Percentiles rank a stretch among this genome's conserved stretches.
Conservation (phyloP, 2,329 filamentous ascomycete genomes). For the Microcera coccophila region DNA sequence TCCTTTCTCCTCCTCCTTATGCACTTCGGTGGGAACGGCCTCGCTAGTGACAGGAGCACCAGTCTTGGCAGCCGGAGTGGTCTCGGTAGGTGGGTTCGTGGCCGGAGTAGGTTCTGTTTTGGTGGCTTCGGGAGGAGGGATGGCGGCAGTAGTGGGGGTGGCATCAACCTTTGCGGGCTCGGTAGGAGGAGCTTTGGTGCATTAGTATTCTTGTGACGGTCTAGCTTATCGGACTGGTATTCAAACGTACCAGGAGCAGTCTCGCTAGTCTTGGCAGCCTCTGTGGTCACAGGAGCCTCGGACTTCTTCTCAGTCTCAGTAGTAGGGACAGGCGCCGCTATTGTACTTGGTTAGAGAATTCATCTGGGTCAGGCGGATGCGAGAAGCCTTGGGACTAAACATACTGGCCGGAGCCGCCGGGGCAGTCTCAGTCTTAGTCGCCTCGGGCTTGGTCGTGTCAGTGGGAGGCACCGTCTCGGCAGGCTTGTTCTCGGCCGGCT, state of each 20-base stretch:
- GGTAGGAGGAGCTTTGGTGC: slow-evolving; percentile 21
- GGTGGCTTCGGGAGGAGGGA: slow-evolving; percentile 10
- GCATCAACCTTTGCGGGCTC: slow-evolving; percentile 28
- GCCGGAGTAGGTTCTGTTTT: slow-evolving; percentile 19
- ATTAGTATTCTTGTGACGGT: slow-evolving; percentile 4
- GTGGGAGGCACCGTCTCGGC: slow-evolving; percentile 22
- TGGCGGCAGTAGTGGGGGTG: slow-evolving; percentile 14
- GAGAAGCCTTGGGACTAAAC: slow-evolving; percentile 15
- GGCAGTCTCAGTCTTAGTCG: slow-evolving; percentile 35
- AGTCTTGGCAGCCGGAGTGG: slow-evolving; percentile 22
- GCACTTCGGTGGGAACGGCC: slow-evolving; percentile 21
- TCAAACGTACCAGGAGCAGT: slow-evolving; percentile 19
- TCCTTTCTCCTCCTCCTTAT: slow-evolving; percentile 25
- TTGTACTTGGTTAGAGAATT: slow-evolving; percentile 12
- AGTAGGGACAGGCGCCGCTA: slow-evolving; percentile 25
- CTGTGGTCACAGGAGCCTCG: slow-evolving; percentile 24
- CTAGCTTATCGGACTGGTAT: not conserved
- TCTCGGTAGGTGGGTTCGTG: slow-evolving; percentile 18
- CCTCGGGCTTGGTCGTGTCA: slow-evolving; percentile 25
- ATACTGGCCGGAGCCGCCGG: slow-evolving; percentile 30
- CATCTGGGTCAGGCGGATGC: slow-evolving; percentile 3
- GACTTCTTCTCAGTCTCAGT: slow-evolving; percentile 25
- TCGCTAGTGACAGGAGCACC: slow-evolving; percentile 8
- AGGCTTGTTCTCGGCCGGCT: too few relatives aligned
- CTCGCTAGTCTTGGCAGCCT: slow-evolving; percentile 25